Conservation (phyloP, 2,329 filamentous ascomycete species). For the Hortaea werneckii region DNA sequence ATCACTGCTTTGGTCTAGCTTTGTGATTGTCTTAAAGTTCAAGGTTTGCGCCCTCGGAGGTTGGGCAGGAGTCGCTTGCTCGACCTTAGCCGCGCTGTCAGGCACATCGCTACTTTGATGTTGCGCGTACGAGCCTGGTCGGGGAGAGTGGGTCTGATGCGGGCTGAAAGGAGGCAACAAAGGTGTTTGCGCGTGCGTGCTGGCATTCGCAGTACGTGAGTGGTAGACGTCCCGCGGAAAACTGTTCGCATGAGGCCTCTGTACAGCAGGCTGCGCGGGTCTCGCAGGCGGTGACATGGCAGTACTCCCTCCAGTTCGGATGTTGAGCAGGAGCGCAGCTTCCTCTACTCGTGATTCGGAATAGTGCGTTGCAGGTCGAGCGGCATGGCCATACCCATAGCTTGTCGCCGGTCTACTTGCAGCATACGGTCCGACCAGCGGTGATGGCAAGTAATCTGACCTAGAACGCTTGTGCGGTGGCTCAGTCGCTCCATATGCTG, state of each 20-base stretch:
- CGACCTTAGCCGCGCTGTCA: too few relatives aligned
- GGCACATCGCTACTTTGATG: too few relatives aligned
- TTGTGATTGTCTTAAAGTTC: too few relatives aligned
- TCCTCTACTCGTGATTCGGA: conserved; percentile 33
- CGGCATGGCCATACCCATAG: conserved; percentile 25
- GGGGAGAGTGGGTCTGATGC: too few relatives aligned
- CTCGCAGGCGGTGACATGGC: conserved; percentile 8
- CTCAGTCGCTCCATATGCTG: conserved; percentile 28
- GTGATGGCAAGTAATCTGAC: conserved; percentile 45
- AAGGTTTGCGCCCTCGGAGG: too few relatives aligned
- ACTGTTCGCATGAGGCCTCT: conserved; percentile 24
- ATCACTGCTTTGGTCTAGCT: too few relatives aligned
- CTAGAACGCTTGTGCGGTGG: conserved; percentile 50
- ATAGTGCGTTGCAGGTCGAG: conserved; percentile 7
- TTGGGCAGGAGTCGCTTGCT: too few relatives aligned
- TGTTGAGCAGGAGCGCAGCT: conserved; percentile 37
- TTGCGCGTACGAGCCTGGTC: too few relatives aligned
- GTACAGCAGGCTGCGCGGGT: conserved; percentile 6
- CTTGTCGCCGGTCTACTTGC: conserved; percentile 38
- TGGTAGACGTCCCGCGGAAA: conserved; percentile 18
- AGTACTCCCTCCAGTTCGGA: conserved; percentile 22
- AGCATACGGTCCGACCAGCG: conserved; percentile 28
- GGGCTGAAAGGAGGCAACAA: conserved; percentile 21
- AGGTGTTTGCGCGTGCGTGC: conserved; percentile 7
- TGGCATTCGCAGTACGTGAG: conserved; percentile 10